Base-by-base conservation (phyloP, 2,329 filamentous ascomycete genomes). In the Aureobasidium uvarum region DNA sequence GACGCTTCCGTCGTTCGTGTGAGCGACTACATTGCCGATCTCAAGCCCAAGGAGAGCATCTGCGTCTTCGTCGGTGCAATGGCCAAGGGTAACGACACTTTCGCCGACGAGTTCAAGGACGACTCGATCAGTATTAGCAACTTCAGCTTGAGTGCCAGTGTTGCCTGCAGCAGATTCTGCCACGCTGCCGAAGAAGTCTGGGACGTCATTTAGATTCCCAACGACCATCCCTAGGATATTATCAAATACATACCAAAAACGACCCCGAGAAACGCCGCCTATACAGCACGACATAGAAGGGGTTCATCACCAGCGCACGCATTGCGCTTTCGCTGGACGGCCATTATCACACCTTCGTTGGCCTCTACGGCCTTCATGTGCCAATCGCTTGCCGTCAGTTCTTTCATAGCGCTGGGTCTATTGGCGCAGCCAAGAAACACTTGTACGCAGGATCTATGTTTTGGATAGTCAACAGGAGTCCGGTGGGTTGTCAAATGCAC, bases 111-210 rank as follows among this genome's bases (percentile, higher is more conserved):
- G 46, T 92, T 90, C 79, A 96, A 98, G 73, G 94, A 98, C 75
- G 95, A 99, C 80, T 91, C 96, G 74, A 98, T 99, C 75, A 92
- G 90, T 72, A 98, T 99, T 81, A 98, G 94, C 84, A 96, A 97
- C 79, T 99, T 91, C 84, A 96, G 93, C 74, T 84, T 99, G 69
- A 96, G 92, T 74, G 95, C 95, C 68, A 98, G 94, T 81, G 95
- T 99, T 68, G 94, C 95, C 50, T 99, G 95, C 84, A 97, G 94
- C 86, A 99, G 98, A 79, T 98, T 99, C 83, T 98, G 95, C 79
- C 95, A 99, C 79, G 95, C 94, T 46, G 94, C 93, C 50, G 95
- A 99, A 80, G 95, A 99, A 77, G 89, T 89, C 41, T 99, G 95
- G 95, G 88, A 91, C 75, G 90, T 99, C 71, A 85, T 97, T 73